These are phyloP conservation scores for Gaeumannomyces tritici DNA, from an alignment of 2,329 filamentous ascomycete genomes.

Conservation along the genomic window DNA sequence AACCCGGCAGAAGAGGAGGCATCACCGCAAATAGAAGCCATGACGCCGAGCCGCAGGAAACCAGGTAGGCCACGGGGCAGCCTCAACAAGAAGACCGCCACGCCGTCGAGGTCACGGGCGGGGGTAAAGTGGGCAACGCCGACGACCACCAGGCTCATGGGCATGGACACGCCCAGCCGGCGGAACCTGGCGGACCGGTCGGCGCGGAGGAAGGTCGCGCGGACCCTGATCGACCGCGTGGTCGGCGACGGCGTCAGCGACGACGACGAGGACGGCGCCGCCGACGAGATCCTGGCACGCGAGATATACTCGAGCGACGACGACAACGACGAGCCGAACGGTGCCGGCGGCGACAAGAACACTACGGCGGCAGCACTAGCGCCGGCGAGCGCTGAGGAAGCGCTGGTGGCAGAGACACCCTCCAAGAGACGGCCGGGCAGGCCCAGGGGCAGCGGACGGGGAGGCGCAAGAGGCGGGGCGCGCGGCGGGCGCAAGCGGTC, in stretches of 20 bases:
- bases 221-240: slow-evolving; percentile 63
- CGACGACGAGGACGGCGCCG: slow-evolving; percentile 67
- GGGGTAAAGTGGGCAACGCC: slow-evolving; percentile 27
- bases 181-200: slow-evolving; percentile 71
- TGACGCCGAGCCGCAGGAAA: neutral
- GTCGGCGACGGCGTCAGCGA: slow-evolving; percentile 55
- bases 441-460: slow-evolving; percentile 34
- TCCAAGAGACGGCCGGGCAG: slow-evolving; percentile 38
- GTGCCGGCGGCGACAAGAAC: slow-evolving; percentile 12
- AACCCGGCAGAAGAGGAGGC: neutral
- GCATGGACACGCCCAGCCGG: slow-evolving; percentile 49
- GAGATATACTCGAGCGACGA: slow-evolving; percentile 56
- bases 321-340: slow-evolving; percentile 27
- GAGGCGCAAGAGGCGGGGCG: slow-evolving; percentile 14
- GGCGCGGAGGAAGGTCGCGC: slow-evolving; percentile 75
- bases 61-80: slow-evolving; percentile 1
- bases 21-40: neutral
- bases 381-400: slow-evolving; percentile 8
- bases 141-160: slow-evolving; percentile 21
- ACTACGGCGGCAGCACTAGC: slow-evolving; percentile 16
- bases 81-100: slow-evolving; percentile 9
- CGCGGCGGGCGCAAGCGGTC: slow-evolving; percentile 46
- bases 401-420: slow-evolving; percentile 22
- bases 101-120: slow-evolving; percentile 25
- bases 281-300: slow-evolving; percentile 56